Evolutionary conservation across 2,329 filamentous ascomycete genomes (phyloP).

Genomic region (Aspergillus fumigatiaffinis): DNA sequence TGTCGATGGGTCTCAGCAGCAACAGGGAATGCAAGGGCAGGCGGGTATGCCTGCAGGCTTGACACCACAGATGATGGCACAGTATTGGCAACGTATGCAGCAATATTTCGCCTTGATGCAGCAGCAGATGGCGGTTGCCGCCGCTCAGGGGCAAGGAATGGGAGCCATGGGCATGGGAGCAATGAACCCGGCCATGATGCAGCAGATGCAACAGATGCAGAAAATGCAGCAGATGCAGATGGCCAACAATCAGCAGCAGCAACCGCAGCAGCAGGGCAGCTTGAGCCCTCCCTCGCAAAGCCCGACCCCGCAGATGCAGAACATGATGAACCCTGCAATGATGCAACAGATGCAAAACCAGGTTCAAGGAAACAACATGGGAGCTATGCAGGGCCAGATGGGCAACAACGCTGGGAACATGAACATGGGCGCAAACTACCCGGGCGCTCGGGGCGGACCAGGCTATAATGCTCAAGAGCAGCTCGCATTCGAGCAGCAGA

Average conservation of each 20-base stretch:
- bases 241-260: constrained; percentile 38
- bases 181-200: constrained; percentile 73
- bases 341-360: constrained; percentile 56
- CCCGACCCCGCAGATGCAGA: constrained; percentile 53
- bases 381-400: constrained; percentile 36
- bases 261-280: constrained; percentile 28
- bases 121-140: constrained; percentile 68
- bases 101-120: constrained; percentile 96
- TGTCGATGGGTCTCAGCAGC: constrained; percentile 41
- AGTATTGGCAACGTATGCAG: constrained; percentile 98
- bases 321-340: constrained; percentile 68
- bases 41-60: constrained; percentile 57
- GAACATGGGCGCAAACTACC: constrained; percentile 46
- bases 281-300: constrained; percentile 36
- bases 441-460: constrained; percentile 43
- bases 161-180: constrained; percentile 56
- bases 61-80: constrained; percentile 95
- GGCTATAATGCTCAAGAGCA: constrained; percentile 68
- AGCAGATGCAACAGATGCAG: constrained; percentile 65
- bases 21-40: constrained; percentile 43
- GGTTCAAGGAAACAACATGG: constrained; percentile 25
- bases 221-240: constrained; percentile 50
- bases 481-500: constrained; percentile 71
- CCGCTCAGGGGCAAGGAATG: constrained; percentile 41
- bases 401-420: constrained; percentile 26